Percentiles rank a stretch among this genome's conserved stretches.
These are phyloP conservation scores for Diaporthe citriasiana DNA, from an alignment of 2,329 filamentous ascomycete species.

Conservation along the genomic window DNA sequence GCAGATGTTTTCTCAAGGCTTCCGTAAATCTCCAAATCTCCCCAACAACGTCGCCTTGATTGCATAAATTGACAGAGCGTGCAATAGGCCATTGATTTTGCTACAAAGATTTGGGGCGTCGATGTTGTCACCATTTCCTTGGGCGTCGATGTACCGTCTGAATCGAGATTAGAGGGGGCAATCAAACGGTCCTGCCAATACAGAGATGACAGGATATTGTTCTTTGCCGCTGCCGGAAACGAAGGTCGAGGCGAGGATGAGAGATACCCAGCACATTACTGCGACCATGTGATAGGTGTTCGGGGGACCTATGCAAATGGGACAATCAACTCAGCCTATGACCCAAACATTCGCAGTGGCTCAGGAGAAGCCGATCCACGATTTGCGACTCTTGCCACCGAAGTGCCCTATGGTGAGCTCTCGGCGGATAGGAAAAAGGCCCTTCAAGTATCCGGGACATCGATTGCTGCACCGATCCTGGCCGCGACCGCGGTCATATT, in stretches of 20 bases:
- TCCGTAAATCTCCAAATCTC: too few relatives aligned
- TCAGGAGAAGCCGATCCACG: not conserved
- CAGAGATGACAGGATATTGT: not conserved
- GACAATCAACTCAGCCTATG: not conserved
- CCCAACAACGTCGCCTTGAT: not conserved
- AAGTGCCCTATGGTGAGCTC: not conserved
- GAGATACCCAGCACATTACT: not conserved
- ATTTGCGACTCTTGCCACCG: not conserved
- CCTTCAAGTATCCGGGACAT: not conserved
- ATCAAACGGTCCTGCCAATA: not conserved
- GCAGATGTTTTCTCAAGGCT: not conserved
- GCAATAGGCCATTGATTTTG: not conserved
- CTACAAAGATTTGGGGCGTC: not conserved
- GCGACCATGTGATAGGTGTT: not conserved
- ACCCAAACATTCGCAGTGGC: not conserved
- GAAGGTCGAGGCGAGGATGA: not conserved
- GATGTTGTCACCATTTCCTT: not conserved
- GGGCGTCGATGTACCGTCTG: not conserved
- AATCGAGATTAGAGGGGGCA: not conserved
- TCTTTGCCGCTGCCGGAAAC: not conserved
- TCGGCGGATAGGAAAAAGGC: not conserved
- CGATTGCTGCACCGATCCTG: not conserved
- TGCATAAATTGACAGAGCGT: not conserved
- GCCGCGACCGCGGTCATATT: not conserved
- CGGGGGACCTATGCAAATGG: not conserved